Evolutionary conservation across 192 early-diverging fungal genomes (phyloP).

Genomic region (Piromyces finnis): DNA sequence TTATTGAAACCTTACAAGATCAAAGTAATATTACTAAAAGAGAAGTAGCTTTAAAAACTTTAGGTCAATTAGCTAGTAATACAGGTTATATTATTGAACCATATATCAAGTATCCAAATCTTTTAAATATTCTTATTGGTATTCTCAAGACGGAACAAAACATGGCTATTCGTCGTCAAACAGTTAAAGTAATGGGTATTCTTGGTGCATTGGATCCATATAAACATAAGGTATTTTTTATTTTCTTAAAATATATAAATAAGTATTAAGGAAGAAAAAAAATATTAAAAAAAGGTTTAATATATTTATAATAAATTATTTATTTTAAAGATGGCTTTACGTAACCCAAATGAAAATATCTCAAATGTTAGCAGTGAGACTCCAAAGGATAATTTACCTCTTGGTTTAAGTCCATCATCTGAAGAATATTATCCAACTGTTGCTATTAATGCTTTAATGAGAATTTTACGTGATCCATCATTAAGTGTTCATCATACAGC

Average conservation of each 20-base stretch:
- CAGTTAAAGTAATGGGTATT: slow-evolving; percentile 78
- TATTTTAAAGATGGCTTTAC: slow-evolving; percentile 8
- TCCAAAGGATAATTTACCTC: background rate
- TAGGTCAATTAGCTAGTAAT: slow-evolving; percentile 68
- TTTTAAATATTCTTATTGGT: slow-evolving; percentile 55
- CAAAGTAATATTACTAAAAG: slow-evolving; percentile 67
- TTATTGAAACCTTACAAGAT: slow-evolving; percentile 78
- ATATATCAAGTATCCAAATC: slow-evolving; percentile 69
- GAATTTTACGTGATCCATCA: slow-evolving; percentile 66
- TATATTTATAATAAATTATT: too few relatives aligned
- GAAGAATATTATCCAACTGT: slow-evolving; percentile 88
- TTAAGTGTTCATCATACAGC: slow-evolving; percentile 66
- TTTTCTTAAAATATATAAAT: background rate
- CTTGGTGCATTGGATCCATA: slow-evolving; percentile 92
- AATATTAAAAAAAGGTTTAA: too few relatives aligned
- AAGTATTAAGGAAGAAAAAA: too few relatives aligned
- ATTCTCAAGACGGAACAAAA: slow-evolving; percentile 72
- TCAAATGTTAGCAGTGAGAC: background rate
- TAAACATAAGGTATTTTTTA: slow-evolving; percentile 24
- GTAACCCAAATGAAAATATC: background rate
- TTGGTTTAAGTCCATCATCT: slow-evolving; percentile 46
- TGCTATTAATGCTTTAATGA: slow-evolving; percentile 68
- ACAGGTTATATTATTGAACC: slow-evolving; percentile 64
- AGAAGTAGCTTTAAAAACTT: slow-evolving; percentile 68
- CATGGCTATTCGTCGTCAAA: slow-evolving; percentile 54